These are phyloP conservation scores for Pyricularia pennisetigena DNA, from an alignment of 2,329 filamentous ascomycete genomes.

Conservation along the genomic window DNA sequence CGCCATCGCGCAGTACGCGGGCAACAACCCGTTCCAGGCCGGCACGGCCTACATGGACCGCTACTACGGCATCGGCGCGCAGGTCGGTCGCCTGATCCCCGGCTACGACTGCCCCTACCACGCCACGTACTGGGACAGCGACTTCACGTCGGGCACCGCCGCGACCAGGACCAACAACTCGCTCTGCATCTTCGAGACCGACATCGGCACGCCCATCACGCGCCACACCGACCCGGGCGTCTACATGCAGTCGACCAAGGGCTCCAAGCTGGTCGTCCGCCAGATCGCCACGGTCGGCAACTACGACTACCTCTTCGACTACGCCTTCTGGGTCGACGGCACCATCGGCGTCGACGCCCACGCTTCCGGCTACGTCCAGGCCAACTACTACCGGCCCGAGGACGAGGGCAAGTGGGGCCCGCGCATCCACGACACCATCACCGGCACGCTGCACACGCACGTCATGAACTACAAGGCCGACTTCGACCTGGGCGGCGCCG, in stretches of 20 bases:
- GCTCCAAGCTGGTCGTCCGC: constrained; percentile 23
- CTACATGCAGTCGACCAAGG: constrained; percentile 21
- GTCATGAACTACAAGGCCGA: constrained; percentile 29
- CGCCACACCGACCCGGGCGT: constrained; percentile 18
- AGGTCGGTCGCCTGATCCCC: constrained; percentile 26
- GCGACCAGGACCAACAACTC: constrained; percentile 18
- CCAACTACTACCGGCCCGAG: constrained; percentile 21
- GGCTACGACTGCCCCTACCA: constrained; percentile 31
- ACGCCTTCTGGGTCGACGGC: constrained; percentile 23
- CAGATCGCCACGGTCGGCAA: constrained; percentile 31
- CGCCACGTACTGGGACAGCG: constrained; percentile 24
- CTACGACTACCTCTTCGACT: constrained; percentile 29
- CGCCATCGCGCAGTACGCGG: constrained; percentile 41
- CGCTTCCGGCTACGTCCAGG: constrained; percentile 27
- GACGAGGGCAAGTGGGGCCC: constrained; percentile 23
- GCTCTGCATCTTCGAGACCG: constrained; percentile 29
- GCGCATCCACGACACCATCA: constrained; percentile 21
- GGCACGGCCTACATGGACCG: constrained; percentile 32
- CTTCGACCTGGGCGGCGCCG: constrained; percentile 24
- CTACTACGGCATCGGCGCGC: constrained; percentile 23
- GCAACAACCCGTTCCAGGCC: constrained; percentile 31
- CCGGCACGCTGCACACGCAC: constrained; percentile 27
- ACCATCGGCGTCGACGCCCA: constrained; percentile 26
- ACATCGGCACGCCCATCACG: constrained; percentile 24
- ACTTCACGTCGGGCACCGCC: constrained; percentile 20